Percentiles rank a stretch among this genome's conserved stretches.
Evolutionary conservation across 1,139 yeast species (phyloP).

Genomic region (Nadsonia starkeyi-henricii): DNA sequence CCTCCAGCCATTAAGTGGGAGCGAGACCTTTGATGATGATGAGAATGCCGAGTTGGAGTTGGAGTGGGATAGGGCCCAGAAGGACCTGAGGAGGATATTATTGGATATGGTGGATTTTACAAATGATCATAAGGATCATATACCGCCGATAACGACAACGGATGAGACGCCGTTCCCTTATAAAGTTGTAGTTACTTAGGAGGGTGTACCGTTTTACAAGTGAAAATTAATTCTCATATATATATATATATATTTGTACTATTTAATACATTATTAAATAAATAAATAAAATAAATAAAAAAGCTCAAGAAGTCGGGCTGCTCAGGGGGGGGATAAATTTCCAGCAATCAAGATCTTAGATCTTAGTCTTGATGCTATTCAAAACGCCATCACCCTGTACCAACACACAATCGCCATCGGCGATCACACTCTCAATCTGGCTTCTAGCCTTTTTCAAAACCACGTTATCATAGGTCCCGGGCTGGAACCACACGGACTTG

Average conservation of each 20-base stretch:
- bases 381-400: conserved; percentile 54
- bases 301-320: too few species aligned
- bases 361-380: conserved; percentile 2
- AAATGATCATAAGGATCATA: conserved; percentile 46
- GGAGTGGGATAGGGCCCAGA: conserved; percentile 11
- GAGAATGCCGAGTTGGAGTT: conserved; percentile 14
- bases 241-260: conserved; percentile 1
- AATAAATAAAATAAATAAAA: too few species aligned
- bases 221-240: conserved; percentile 5
- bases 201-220: too few species aligned
- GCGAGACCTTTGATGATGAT: conserved; percentile 18
- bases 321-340: too few species aligned
- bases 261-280: conserved; percentile 9
- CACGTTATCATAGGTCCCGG: conserved; percentile 53
- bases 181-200: conserved; percentile 25
- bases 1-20: too few species aligned
- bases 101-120: conserved; percentile 35
- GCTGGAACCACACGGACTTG: conserved; percentile 69
- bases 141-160: conserved; percentile 60
- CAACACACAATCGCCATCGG: conserved; percentile 54
- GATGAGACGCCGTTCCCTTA: conserved; percentile 61
- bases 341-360: too few species aligned
- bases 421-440: conserved; percentile 29
- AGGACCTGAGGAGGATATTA: conserved; percentile 30
- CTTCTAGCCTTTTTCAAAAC: conserved; percentile 34